These are phyloP conservation scores for Citrus hindsii DNA, from an alignment of 345 rosid genomes.

Conservation along the genomic window DNA sequence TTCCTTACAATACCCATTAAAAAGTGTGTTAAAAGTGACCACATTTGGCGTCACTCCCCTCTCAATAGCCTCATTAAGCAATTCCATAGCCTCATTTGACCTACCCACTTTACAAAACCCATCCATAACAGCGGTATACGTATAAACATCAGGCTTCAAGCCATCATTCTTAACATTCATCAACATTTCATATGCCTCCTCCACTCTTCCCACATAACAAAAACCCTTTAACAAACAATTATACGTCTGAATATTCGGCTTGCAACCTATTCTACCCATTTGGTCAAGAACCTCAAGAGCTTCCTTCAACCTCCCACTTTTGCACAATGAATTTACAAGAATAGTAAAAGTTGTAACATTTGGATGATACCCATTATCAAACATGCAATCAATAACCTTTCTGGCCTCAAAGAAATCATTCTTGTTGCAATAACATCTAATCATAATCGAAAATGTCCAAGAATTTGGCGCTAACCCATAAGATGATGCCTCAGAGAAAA, in stretches of 20 bases:
- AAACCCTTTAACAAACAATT: constrained; percentile 66
- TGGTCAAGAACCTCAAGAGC: constrained; percentile 42
- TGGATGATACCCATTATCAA: constrained; percentile 34
- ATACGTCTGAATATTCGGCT: constrained; percentile 43
- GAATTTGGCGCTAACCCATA: constrained; percentile 35
- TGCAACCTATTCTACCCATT: constrained; percentile 37
- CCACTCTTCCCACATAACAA: constrained; percentile 69
- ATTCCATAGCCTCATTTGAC: constrained; percentile 57
- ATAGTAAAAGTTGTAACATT: constrained; percentile 38
- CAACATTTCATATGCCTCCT: constrained; percentile 51
- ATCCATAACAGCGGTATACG: constrained; percentile 59
- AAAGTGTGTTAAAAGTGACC: constrained; percentile 52
- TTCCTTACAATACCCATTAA: constrained; percentile 54
- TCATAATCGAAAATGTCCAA: constrained; percentile 38
- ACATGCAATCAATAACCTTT: constrained; percentile 38
- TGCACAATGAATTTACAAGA: constrained; percentile 42
- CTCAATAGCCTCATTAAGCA: constrained; percentile 49
- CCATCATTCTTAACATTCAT: constrained; percentile 29
- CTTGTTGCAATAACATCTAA: constrained; percentile 44
- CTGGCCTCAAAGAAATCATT: constrained; percentile 39
- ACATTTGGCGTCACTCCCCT: constrained; percentile 44
- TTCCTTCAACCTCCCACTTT: constrained; percentile 38
- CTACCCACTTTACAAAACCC: constrained; percentile 78
- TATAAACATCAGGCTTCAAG: constrained; percentile 45
- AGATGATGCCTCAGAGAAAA: constrained; percentile 25